Base-by-base conservation (phyloP, 305 asterid species). In the Fraxinus sp. region DNA sequence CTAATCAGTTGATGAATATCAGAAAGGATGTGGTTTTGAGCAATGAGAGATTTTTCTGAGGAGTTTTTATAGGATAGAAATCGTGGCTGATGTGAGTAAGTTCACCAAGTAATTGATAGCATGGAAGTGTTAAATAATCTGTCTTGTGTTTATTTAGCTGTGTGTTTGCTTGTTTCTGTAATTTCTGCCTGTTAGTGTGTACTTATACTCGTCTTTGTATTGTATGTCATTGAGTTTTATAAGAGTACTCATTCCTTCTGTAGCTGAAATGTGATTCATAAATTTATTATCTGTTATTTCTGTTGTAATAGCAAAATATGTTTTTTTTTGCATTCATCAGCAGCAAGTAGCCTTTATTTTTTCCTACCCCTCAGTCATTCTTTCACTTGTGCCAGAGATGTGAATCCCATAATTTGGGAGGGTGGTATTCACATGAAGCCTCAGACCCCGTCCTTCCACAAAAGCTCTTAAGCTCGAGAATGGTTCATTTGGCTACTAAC, bases 351-450 rank as follows among this genome's bases (percentile, higher is more conserved):
- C 22, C 20, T 32, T 70, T 32, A 28, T n/a, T 32, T 30, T 28
- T 70, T 32, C 39, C 83, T 79, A 39, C 46, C 20, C 73, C 41
- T 73, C 68, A 80, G 14, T 49, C 79, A 26, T 77, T 84, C 36
- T 59, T 81, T 82, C 81, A 52, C 80, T 81, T 83, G 84, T 86
- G 78, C 82, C 89, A 93, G 98, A 89, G 87, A 90, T 90, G 90
- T 82, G 90, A 88, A 86, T 85, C 83, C 80, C 89, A 82, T 83
- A 89, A 87, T 78, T 79, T 80, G 80, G 90, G 85, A 83, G 87
- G 90, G 75, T 77, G 86, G 80, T 84, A 83, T 85, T 81, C 85
- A 35, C 78, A 80, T 22, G 87, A 84, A 88, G 79, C 83, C 80
- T 84, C 90, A 22, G 86, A 77, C 78, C 43, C 77, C 62, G 77